Evolutionary conservation across 495 filamentous ascomycete species (phyloP), one percentile per base, ranked within the genome.

Genomic region (Podospora sp.): DNA sequence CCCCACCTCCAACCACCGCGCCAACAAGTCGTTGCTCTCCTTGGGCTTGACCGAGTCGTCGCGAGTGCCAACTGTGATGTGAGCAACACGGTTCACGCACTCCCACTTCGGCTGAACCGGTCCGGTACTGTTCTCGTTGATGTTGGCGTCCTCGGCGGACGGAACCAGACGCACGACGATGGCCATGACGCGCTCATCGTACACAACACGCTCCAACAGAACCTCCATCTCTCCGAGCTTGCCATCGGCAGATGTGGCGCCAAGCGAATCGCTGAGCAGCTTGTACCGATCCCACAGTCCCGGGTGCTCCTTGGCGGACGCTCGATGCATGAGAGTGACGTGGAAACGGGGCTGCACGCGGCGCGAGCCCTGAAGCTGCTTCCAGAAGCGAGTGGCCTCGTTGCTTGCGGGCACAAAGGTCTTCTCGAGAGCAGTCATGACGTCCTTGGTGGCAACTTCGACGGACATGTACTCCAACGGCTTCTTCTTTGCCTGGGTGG

Each of bases 301-400:
- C 0, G 87, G 82, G 66, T 87, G 73, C 50, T 87, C 75, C 53
- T 81, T 79, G 24, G 88, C 77, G 1, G 78, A 77, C 11, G 89
- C 87, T 57, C 88, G 89, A 77, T 99, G 95, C 74, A 97, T 92
- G 16, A 99, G 85, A 0, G 95, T 99, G 63, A 98, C 90, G 77
- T 99, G 95, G 79, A 97, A 98, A n/a, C 86, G 78, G 35, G 86
- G 71, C 76, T 99, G 95, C 21, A 98, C 76, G 60, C 95, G 91
- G 25, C 89, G 84, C 1, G 82, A 79, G 50, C 88, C 82, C 69
- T 91, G 82, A 26, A 99, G 89, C 53, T 91, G 86, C 67, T 87
- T 83, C 83, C 89, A 98, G 69, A 97, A 88, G 29, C 82, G 85
- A 4, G 87, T 78, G 18, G 81, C 81, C 62, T 83, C 73, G 36